Evolutionary conservation across 179 eudicot genomes (phyloP), one percentile per base, ranked within the genome.

Genomic region (Carnegiea gigantea): DNA sequence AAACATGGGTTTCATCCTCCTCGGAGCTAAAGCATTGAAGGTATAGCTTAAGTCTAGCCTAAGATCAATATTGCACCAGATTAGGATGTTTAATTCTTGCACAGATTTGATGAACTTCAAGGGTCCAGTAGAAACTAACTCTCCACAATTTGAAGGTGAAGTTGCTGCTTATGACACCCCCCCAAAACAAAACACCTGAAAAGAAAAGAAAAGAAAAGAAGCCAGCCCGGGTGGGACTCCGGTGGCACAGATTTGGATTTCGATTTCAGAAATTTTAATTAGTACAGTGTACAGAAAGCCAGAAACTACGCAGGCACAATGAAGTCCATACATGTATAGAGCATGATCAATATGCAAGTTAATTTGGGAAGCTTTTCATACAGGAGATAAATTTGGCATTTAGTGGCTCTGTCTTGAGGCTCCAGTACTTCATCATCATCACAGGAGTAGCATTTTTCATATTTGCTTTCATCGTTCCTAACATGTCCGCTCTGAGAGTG

Each of bases 1-100:
- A 30, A 91, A 91, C 75, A 91, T 89, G 91, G 92, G 92, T 67
- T 91, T 88, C 83, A 91, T 91, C 78, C 91, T 91, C 78, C 92
- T 90, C 49, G 92, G 94, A 80, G 94, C 89, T 62, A 90, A 74
- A 86, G 89, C 88, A 59, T 70, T 91, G 21, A 89, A 91, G 94
- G 94, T 91, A 86, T 28, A 71, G n/a, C 17, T 64, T 48, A 48
- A 74, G 43, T 65, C 43, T 21, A 14, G 64, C 54, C 53, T 49
- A 51, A 40, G 43, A 33, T 48, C 21, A 78, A 73, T 33, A 21
- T 12, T 24, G 43, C 23, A 76, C 46, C 26, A 51, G 14, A 51
- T 13, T 15, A 60, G n/a, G 48, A 73, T 28, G 67, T 59, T 11
- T n/a, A 49, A 20, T 73, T 59, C 53, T 38, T 73, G 28, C 30